These are phyloP conservation scores for Phytophthora macrochlamydospora DNA, from an alignment of 352 stramenopile species.

Conservation along the genomic window DNA sequence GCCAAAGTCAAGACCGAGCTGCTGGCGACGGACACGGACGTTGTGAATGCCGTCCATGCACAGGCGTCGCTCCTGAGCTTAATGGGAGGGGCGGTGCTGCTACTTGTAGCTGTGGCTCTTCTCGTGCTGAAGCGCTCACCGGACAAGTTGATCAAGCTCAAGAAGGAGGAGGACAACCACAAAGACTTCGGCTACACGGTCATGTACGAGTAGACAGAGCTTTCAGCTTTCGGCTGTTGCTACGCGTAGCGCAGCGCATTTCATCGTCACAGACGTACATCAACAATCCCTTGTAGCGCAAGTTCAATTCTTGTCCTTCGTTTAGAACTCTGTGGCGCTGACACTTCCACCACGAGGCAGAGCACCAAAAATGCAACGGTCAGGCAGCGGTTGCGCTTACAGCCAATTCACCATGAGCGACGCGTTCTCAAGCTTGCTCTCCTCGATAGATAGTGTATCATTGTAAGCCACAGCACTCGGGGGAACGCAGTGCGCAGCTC, in stretches of 20 bases:
- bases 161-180: slow-evolving; percentile 11
- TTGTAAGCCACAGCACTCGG: slow-evolving; percentile 56
- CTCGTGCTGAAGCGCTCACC: slow-evolving; percentile 31
- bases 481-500: slow-evolving; percentile 78
- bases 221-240: no score
- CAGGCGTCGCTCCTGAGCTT: slow-evolving; percentile 26
- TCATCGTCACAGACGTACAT: no score
- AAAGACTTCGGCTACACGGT: slow-evolving; percentile 38
- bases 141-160: slow-evolving; percentile 2
- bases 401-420: slow-evolving; percentile 84
- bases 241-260: no score
- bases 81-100: slow-evolving; percentile 27
- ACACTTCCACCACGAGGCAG: no score
- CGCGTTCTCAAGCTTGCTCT: slow-evolving; percentile 75
- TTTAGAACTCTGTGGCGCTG: no score
- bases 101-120: slow-evolving; percentile 29
- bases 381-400: slow-evolving; percentile 12
- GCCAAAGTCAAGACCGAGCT: slow-evolving; percentile 4
- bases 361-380: background rate
- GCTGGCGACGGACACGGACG: slow-evolving; percentile 16
- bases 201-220: slow-evolving; percentile 30
- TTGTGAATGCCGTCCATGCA: slow-evolving; percentile 10
- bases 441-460: slow-evolving; percentile 59
- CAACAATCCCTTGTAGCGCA: no score
- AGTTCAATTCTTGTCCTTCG: no score